phyloP scores from a whole-genome alignment of 2,329 filamentous ascomycete genomes.

The Phyllosticta citribraziliensis region DNA sequence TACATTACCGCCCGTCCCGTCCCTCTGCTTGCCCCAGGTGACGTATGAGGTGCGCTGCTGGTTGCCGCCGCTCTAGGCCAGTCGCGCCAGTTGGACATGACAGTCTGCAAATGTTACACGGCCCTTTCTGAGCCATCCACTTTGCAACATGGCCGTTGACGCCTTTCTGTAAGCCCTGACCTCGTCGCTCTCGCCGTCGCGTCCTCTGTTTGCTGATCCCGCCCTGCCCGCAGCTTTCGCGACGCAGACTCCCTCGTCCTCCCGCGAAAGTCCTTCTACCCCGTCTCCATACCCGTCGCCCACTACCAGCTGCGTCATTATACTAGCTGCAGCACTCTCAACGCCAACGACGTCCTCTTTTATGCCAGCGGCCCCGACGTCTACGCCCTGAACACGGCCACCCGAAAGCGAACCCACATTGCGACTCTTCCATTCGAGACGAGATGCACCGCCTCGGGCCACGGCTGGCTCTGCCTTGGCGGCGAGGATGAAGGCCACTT shows the following conservation, averaged over 20 bases:
- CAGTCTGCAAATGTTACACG: conserved; percentile 17
- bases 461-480: conserved; percentile 84
- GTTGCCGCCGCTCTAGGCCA: neutral
- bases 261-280: conserved; percentile 37
- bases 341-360: conserved; percentile 68
- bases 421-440: conserved; percentile 57
- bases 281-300: conserved; percentile 39
- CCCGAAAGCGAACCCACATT: conserved; percentile 65
- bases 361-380: conserved; percentile 66
- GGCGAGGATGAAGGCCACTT: conserved; percentile 79
- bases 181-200: neutral
- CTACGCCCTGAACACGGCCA: conserved; percentile 50
- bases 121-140: conserved; percentile 18
- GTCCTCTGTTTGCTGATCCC: conserved; percentile 13
- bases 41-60: conserved; percentile 6
- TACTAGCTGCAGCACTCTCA: conserved; percentile 54
- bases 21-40: conserved; percentile 1
- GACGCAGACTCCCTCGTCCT: conserved; percentile 37
- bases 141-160: conserved; percentile 27
- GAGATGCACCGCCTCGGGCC: conserved; percentile 76
- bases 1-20: neutral
- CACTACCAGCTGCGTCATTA: conserved; percentile 87
- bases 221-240: conserved; percentile 28
- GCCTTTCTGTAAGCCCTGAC: conserved; percentile 23
- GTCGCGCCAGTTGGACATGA: neutral